Evolutionary conservation across 108 stramenopile species (phyloP).

Genomic region (Cyclotella sp.): DNA sequence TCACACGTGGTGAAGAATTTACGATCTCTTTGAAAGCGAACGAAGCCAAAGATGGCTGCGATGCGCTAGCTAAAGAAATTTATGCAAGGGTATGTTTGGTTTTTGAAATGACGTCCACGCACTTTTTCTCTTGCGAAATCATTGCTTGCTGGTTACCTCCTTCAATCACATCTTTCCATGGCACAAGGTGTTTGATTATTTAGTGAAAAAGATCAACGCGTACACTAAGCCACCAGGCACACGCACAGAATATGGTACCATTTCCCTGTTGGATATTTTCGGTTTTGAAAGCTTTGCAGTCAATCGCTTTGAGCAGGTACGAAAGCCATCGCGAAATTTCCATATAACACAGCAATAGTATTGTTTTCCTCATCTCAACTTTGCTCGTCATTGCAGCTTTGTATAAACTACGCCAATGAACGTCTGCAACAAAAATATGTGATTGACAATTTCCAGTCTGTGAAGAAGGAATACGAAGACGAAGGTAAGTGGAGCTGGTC

Average conservation of each 20-base stretch:
- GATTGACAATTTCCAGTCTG: constrained; percentile 66
- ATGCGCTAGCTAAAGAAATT: constrained; percentile 97
- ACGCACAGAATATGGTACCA: constrained; percentile 59
- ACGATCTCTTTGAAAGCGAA: constrained; percentile 77
- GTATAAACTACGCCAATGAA: constrained; percentile 98
- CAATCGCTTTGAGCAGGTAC: constrained; percentile 66
- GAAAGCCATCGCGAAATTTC: background rate
- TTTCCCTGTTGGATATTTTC: constrained; percentile 94
- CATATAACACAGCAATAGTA: constrained; percentile 6
- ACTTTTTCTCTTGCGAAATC: background rate
- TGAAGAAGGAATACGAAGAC: constrained; percentile 79
- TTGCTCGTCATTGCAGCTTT: constrained; percentile 76
- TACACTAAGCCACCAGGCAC: constrained; percentile 75
- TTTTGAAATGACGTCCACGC: too few species aligned
- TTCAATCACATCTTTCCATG: background rate
- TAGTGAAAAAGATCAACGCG: constrained; percentile 94
- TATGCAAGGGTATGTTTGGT: constrained; percentile 75
- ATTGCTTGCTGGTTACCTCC: background rate
- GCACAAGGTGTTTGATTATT: constrained; percentile 76
- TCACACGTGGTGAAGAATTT: constrained; percentile 76
- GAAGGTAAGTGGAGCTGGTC: constrained; percentile 61
- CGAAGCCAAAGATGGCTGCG: constrained; percentile 85
- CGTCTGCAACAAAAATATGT: constrained; percentile 94
- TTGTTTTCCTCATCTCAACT: constrained; percentile 12
- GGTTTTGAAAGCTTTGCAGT: constrained; percentile 95